Evolutionary conservation across 1,284 basidiomycete species (phyloP).

Genomic region (Boletellus deceptivus): DNA sequence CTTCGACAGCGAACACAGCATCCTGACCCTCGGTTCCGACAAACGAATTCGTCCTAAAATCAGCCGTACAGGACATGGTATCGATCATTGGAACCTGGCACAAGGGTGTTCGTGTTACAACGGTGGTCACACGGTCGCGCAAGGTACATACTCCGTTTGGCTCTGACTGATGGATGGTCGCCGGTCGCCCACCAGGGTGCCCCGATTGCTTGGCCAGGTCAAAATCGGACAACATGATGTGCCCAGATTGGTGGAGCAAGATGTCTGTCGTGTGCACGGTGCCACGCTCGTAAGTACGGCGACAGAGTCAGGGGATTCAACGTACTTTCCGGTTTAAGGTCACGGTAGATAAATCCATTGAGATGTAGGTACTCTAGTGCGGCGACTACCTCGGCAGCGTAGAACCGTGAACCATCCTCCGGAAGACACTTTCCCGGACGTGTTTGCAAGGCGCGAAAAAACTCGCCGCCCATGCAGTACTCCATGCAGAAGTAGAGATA

Average conservation of each 20-base stretch:
- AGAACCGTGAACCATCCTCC: conserved; percentile 95
- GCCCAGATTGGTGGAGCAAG: conserved; percentile 95
- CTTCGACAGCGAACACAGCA: conserved; percentile 21
- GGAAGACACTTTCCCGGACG: conserved; percentile 93
- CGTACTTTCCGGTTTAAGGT: conserved; percentile 98
- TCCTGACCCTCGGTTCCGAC: conserved; percentile 92
- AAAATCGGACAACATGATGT: conserved; percentile 99
- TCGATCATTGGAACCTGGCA: conserved; percentile 84
- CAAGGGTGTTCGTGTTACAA: conserved; percentile 16
- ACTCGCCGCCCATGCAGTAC: conserved; percentile 99
- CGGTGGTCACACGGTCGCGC: conserved; percentile 6
- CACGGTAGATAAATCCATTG: conserved; percentile 99
- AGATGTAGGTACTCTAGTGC: conserved; percentile 98
- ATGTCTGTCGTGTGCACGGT: conserved; percentile 65
- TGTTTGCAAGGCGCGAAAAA: conserved; percentile 95
- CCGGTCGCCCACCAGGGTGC: conserved; percentile 84
- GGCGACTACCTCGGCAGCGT: conserved; percentile 97
- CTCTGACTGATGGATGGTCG: conserved; percentile 84
- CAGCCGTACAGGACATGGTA: conserved; percentile 95
- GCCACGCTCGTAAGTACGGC: conserved; percentile 9
- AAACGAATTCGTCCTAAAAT: conserved; percentile 98
- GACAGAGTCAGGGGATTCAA: conserved; percentile 19
- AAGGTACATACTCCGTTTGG: conserved; percentile 73
- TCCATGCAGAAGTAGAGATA: conserved; percentile 98
- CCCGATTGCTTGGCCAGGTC: conserved; percentile 96